Evolutionary conservation across 306 rosid species (phyloP), one percentile per base, ranked within the genome.

Genomic region (Pachyrhizus erosus): DNA sequence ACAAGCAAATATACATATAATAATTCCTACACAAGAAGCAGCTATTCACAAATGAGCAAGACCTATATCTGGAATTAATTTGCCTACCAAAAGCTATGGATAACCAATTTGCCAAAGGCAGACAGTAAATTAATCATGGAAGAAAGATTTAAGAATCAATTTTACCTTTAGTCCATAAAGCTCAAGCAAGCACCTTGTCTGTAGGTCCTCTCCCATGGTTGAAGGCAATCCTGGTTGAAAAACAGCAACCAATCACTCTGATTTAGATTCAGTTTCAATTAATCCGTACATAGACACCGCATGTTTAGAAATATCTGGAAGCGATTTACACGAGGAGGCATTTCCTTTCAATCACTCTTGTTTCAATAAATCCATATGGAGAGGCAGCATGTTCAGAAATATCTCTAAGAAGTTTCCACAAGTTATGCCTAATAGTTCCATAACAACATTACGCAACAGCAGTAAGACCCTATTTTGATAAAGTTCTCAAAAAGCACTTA

Each of bases 111-210:
- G 26, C 15, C 40, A 42, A 60, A 43, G 26, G 31, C 55, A 52
- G 61, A 75, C 68, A 62, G 46, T 20, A 27, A 18, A 73, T 9
- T 65, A 77, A 75, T 31, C 29, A 66, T 17, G 69, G 45, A 72
- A 57, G 60, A 71, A 64, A 73, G 76, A 65, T 82, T 72, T 33
- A 68, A 26, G 84, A 54, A 51, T 84, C 80, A 84, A 79, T 80
- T 79, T 85, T 89, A 96, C 99, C 98, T 93, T 92, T 46, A 96
- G 81, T 74, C 97, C 99, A 84, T 92, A 93, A 65, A 93, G 87
- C 79, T 96, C 99, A 70, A 92, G 90, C 87, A 96, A 79, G 92
- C 97, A 93, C 86, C 80, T 96, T 3, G 93, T 87, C 89, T 96
- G 97, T 79, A 96, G 80, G 81, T 93, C 92, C 61, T 93, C 98